Percentiles rank a stretch among this genome's conserved stretches.
Conservation (phyloP, 306 rosid genomes). For the Myrica gale region DNA sequence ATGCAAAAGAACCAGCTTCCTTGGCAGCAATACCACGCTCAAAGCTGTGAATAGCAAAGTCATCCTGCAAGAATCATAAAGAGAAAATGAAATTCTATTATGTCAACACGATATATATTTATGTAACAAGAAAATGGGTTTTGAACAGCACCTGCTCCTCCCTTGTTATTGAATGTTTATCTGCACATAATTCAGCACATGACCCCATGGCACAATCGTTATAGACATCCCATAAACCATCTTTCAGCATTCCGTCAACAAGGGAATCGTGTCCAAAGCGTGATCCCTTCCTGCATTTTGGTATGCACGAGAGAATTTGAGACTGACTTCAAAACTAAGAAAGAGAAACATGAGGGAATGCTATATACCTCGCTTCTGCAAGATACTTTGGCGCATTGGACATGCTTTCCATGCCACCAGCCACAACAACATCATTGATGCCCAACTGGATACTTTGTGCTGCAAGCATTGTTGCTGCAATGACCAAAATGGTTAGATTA, state of each 20-base stretch:
- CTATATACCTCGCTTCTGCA: conserved; percentile 84
- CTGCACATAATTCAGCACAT: conserved; percentile 95
- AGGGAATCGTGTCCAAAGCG: conserved; percentile 97
- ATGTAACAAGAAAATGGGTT: conserved; percentile 15
- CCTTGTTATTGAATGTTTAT: conserved; percentile 72
- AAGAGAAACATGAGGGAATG: conserved; percentile 22
- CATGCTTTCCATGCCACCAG: conserved; percentile 99
- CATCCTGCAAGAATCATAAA: conserved; percentile 58
- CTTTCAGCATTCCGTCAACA: conserved; percentile 96
- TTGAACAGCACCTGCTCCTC: conserved; percentile 67
- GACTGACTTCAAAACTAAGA: conserved; percentile 17
- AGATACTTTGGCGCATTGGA: conserved; percentile 89
- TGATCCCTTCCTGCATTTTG: conserved; percentile 90
- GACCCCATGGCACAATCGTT: conserved; percentile 85
- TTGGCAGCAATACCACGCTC: conserved; percentile 95
- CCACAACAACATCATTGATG: conserved; percentile 84
- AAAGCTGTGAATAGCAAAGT: conserved; percentile 77
- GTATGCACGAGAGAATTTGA: conserved; percentile 32
- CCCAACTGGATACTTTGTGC: conserved; percentile 98
- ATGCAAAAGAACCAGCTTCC: conserved; percentile 63
- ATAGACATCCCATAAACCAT: conserved; percentile 96
- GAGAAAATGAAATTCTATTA: conserved; percentile 19
- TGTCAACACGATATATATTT: background rate
- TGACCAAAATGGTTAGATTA: conserved; percentile 16
- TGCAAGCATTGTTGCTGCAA: conserved; percentile 92